Evolutionary conservation across 1,139 yeast genomes (phyloP).

Genomic region (Eremothecium gossypii): DNA sequence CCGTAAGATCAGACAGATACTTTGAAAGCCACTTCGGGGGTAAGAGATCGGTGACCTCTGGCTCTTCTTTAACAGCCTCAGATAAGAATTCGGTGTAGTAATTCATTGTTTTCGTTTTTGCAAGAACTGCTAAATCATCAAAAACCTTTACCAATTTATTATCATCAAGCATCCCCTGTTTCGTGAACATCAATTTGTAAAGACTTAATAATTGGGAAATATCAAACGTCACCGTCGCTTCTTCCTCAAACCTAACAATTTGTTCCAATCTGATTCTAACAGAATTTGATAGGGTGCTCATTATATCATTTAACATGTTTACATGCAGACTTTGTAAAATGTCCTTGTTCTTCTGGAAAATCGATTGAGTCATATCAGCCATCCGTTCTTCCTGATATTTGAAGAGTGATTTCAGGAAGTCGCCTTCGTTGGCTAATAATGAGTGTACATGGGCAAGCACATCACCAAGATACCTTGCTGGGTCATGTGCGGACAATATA

Average conservation of each 20-base stretch:
- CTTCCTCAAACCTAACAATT: conserved; percentile 55
- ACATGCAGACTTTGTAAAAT: conserved; percentile 27
- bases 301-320: conserved; percentile 32
- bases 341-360: conserved; percentile 21
- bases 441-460: conserved; percentile 84
- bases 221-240: conserved; percentile 45
- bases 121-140: conserved; percentile 12
- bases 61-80: conserved; percentile 32
- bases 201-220: conserved; percentile 56
- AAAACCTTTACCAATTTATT: conserved; percentile 18
- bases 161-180: conserved; percentile 27
- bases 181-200: conserved; percentile 61
- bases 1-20: conserved; percentile 36
- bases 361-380: conserved; percentile 18
- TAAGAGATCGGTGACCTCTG: conserved; percentile 33
- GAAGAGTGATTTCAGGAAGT: conserved; percentile 52
- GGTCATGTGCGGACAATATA: conserved; percentile 66
- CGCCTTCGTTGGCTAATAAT: conserved; percentile 81
- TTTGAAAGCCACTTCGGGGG: conserved; percentile 70
- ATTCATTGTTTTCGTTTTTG: conserved; percentile 18
- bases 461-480: conserved; percentile 76
- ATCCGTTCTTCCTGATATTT: conserved; percentile 33
- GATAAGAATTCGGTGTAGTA: conserved; percentile 14
- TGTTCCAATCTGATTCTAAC: conserved; percentile 53
- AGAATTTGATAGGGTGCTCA: conserved; percentile 43